These are phyloP conservation scores for Fragosphaeria purpurea DNA, from an alignment of 2,329 filamentous ascomycete genomes.

Conservation along the genomic window DNA sequence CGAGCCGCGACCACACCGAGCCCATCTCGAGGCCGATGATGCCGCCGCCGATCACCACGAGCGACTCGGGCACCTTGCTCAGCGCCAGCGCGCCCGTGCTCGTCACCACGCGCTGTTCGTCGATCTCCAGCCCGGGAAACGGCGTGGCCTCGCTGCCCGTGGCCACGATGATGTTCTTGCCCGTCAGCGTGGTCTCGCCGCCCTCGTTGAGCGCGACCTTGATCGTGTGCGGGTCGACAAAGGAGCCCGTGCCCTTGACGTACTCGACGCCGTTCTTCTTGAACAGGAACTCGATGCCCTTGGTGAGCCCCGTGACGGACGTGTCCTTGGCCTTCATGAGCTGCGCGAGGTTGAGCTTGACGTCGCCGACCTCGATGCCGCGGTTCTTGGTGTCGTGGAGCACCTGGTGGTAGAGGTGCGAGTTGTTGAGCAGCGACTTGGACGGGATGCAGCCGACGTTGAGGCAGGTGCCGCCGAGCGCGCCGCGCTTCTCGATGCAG, in stretches of 20 bases:
- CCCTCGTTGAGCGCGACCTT: constrained; percentile 85
- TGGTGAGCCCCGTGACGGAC: constrained; percentile 79
- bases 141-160: constrained; percentile 93
- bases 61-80: constrained; percentile 84
- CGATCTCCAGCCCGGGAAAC: constrained; percentile 90
- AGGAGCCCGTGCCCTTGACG: constrained; percentile 83
- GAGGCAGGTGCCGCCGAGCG: constrained; percentile 90
- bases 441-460: constrained; percentile 99
- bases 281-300: constrained; percentile 95
- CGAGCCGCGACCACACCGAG: constrained; percentile 93
- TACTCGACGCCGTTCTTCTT: constrained; percentile 99
- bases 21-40: constrained; percentile 99
- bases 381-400: constrained; percentile 94
- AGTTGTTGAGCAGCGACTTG: constrained; percentile 99
- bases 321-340: constrained; percentile 99
- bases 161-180: constrained; percentile 97
- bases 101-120: constrained; percentile 95
- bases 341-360: constrained; percentile 86
- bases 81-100: constrained; percentile 91
- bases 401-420: constrained; percentile 93
- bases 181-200: constrained; percentile 75
- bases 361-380: constrained; percentile 93
- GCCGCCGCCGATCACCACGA: constrained; percentile 95
- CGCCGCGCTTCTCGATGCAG: constrained; percentile 96
- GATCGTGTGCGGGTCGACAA: constrained; percentile 81